Evolutionary conservation across 805 yeast genomes (phyloP).

Genomic region (Lachancea dasiensis): DNA sequence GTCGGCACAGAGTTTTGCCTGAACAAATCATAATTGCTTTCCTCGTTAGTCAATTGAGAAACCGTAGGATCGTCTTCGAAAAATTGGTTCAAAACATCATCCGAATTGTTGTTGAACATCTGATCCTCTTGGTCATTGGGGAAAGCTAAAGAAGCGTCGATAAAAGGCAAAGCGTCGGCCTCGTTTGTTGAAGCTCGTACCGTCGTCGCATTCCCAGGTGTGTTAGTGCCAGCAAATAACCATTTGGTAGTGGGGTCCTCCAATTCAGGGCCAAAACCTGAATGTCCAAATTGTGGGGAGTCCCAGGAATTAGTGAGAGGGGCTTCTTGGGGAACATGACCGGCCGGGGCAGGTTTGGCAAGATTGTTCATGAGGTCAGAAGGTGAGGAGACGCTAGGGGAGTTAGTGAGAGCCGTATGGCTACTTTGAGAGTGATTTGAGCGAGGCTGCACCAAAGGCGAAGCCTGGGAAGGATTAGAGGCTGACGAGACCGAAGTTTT

Average conservation of each 20-base stretch:
- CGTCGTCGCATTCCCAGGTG: background rate
- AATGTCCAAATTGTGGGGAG: constrained; percentile 18
- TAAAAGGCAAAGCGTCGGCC: constrained; percentile 13
- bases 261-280: constrained; percentile 10
- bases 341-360: background rate
- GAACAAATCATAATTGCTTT: constrained; percentile 9
- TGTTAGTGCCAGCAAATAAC: constrained; percentile 4
- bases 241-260: constrained; percentile 11
- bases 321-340: constrained; percentile 4
- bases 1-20: background rate
- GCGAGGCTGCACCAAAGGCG: constrained; percentile 1
- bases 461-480: background rate
- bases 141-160: constrained; percentile 29
- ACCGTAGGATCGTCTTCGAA: constrained; percentile 15
- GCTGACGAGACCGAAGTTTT: background rate
- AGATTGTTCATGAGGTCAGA: constrained; percentile 10
- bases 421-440: too few species aligned
- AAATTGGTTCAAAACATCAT: constrained; percentile 15
- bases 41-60: constrained; percentile 10
- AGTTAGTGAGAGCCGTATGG: too few species aligned
- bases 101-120: constrained; percentile 8
- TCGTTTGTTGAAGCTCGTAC: constrained; percentile 2
- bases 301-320: constrained; percentile 12
- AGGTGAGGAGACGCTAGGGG: background rate
- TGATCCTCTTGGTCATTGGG: constrained; percentile 19